These are phyloP conservation scores for Fusarium pseudograminearum DNA, from an alignment of 2,329 filamentous ascomycete species.

Conservation along the genomic window DNA sequence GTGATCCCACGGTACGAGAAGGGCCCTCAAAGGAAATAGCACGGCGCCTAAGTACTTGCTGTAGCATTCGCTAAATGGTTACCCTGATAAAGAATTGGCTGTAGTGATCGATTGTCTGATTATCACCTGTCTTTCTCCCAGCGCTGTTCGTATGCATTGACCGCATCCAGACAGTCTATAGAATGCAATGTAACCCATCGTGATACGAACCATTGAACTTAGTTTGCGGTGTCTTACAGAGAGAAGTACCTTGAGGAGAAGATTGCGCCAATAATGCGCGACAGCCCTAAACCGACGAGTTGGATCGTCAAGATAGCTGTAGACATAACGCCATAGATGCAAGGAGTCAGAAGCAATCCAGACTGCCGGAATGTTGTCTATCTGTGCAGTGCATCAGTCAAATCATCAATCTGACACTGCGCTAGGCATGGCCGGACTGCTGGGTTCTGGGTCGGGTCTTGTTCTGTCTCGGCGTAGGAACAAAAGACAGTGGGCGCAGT, in stretches of 20 bases:
- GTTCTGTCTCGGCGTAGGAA: slow-evolving; percentile 22
- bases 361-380: slow-evolving; percentile 26
- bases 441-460: slow-evolving; percentile 16
- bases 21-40: not conserved
- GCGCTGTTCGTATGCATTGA: not conserved
- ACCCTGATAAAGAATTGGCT: slow-evolving; percentile 4
- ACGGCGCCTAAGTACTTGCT: not conserved
- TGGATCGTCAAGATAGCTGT: slow-evolving; percentile 7
- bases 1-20: slow-evolving; percentile 16
- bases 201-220: slow-evolving; percentile 3
- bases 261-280: not conserved
- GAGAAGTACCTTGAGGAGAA: not conserved
- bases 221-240: not conserved
- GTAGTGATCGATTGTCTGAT: not conserved
- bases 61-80: slow-evolving; percentile 1
- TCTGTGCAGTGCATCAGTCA: not conserved
- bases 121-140: not conserved
- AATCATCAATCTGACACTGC: not conserved
- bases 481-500: not conserved
- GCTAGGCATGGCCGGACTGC: slow-evolving; percentile 32
- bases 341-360: slow-evolving; percentile 12
- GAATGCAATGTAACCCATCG: not conserved
- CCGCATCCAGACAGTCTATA: not conserved
- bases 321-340: slow-evolving; percentile 1
- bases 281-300: slow-evolving; percentile 7